Conservation (phyloP, 345 rosid species). For the Pistacia atlantica region DNA sequence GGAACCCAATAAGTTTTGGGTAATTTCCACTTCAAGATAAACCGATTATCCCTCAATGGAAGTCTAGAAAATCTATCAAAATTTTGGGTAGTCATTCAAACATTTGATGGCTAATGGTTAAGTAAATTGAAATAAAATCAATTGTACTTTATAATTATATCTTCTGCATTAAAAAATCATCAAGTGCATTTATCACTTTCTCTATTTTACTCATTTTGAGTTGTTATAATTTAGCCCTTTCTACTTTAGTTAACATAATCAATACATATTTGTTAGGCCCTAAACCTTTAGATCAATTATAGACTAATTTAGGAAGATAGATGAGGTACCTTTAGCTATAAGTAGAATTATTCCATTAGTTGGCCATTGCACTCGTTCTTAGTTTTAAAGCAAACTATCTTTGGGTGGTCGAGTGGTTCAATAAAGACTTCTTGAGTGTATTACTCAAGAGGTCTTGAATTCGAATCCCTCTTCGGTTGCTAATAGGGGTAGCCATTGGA, state of each 20-base stretch:
- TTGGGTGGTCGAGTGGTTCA: too few species aligned
- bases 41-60: neutral
- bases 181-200: neutral
- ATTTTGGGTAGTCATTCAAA: neutral
- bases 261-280: neutral
- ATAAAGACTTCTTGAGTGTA: too few species aligned
- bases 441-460: too few species aligned
- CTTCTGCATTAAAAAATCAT: neutral
- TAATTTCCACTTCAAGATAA: slow-evolving; percentile 33
- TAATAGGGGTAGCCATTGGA: too few species aligned
- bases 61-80: neutral
- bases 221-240: neutral
- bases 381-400: too few species aligned
- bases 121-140: too few species aligned
- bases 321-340: too few species aligned
- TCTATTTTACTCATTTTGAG: neutral
- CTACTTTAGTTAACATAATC: neutral
- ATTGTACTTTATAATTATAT: neutral
- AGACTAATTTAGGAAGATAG: neutral
- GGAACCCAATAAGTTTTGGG: neutral
- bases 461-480: too few species aligned
- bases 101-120: neutral
- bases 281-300: neutral
- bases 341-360: too few species aligned
- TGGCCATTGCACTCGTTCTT: too few species aligned